Evolutionary conservation across 2,329 filamentous ascomycete species (phyloP).

Genomic region (Cladophialophora exuberans): DNA sequence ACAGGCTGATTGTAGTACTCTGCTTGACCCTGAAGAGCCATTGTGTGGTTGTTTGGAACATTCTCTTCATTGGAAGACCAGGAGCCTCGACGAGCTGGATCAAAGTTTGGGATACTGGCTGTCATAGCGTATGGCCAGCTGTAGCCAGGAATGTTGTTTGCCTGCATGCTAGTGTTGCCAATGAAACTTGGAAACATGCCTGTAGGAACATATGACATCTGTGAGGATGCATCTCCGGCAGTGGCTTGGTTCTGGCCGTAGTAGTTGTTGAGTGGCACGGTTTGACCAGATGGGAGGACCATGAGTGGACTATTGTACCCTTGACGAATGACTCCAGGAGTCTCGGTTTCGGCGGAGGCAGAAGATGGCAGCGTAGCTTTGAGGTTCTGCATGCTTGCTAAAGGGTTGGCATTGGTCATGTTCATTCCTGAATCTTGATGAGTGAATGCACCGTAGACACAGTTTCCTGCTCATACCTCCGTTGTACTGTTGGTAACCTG

Average conservation of each 20-base stretch:
- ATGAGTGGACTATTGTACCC: constrained; percentile 32
- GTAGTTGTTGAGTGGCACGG: constrained; percentile 31
- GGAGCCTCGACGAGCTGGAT: constrained; percentile 41
- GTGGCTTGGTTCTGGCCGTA: constrained; percentile 28
- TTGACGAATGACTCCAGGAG: constrained; percentile 23
- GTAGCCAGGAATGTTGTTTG: constrained; percentile 39
- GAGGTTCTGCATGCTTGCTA: constrained; percentile 33
- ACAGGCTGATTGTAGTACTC: constrained; percentile 57
- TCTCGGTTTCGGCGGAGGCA: constrained; percentile 18
- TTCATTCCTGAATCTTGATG: constrained; percentile 21
- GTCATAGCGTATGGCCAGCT: constrained; percentile 43
- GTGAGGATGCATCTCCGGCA: constrained; percentile 21
- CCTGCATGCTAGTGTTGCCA: constrained; percentile 38
- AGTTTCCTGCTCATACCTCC: constrained; percentile 26
- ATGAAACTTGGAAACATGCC: constrained; percentile 42
- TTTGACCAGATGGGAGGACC: constrained; percentile 34
- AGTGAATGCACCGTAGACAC: not conserved
- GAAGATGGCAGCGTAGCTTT: constrained; percentile 31
- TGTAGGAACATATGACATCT: constrained; percentile 41
- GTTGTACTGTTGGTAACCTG: constrained; percentile 24
- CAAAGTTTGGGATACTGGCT: constrained; percentile 42
- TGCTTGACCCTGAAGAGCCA: constrained; percentile 43
- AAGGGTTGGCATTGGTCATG: constrained; percentile 23
- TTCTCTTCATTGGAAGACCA: constrained; percentile 49
- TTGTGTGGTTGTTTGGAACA: constrained; percentile 57